Percentiles rank a stretch among this genome's conserved stretches.
These are phyloP conservation scores for Boletus subcaerulescens DNA, from an alignment of 768 basidiomycete species.

Conservation along the genomic window DNA sequence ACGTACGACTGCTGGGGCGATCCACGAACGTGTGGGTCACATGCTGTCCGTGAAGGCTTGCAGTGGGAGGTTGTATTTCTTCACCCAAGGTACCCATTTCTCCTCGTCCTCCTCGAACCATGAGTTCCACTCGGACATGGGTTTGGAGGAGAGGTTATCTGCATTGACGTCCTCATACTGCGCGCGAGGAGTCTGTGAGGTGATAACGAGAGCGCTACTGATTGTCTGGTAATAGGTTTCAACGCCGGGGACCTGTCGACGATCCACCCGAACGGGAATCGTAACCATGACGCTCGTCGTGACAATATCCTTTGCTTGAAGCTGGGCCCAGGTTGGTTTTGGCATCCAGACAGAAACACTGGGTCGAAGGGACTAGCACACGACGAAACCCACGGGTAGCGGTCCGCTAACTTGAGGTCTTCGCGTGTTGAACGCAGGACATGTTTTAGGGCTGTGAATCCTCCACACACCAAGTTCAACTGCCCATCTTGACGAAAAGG, in stretches of 20 bases:
- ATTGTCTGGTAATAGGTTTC: constrained; percentile 4
- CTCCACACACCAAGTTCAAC: not conserved
- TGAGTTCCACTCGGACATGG: not conserved
- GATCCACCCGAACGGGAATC: not conserved
- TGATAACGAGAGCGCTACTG: not conserved
- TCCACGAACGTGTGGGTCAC: not conserved
- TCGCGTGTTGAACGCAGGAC: not conserved
- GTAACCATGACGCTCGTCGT: not conserved
- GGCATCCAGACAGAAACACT: not conserved
- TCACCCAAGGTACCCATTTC: constrained; percentile 6
- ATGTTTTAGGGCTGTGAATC: not conserved
- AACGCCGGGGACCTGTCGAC: not conserved
- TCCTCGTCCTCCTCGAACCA: not conserved
- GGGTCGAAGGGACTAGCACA: not conserved
- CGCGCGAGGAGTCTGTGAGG: not conserved
- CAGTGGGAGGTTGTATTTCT: not conserved
- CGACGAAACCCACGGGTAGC: not conserved
- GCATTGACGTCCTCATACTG: not conserved
- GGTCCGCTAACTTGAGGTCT: not conserved
- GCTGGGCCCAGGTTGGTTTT: not conserved
- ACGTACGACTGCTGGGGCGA: not conserved
- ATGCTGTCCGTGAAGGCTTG: not conserved
- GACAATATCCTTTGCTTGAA: not conserved
- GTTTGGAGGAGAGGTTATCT: not conserved
- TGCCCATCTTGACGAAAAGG: not conserved